Evolutionary conservation across 257 asterid genomes (phyloP).

Genomic region (Phtheirospermum japonicum): DNA sequence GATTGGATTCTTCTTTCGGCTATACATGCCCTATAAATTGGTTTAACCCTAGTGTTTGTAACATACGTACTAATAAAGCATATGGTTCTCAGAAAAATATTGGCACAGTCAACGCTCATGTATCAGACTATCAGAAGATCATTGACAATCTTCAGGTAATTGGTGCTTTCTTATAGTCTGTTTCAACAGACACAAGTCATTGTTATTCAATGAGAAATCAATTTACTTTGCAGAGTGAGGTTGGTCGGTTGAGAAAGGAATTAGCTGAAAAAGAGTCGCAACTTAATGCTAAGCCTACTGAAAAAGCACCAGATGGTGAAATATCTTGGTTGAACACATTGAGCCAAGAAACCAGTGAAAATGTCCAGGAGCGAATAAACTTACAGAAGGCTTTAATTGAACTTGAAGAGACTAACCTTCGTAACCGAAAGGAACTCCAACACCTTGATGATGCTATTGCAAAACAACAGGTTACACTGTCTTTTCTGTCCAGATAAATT

Average conservation of each 20-base stretch:
- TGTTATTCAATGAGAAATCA: slow-evolving; percentile 23
- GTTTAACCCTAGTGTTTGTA: slow-evolving; percentile 18
- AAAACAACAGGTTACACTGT: slow-evolving; percentile 67
- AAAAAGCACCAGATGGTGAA: slow-evolving; percentile 65
- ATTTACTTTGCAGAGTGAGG: slow-evolving; percentile 65
- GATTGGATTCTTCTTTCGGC: background rate
- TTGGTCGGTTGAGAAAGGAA: slow-evolving; percentile 71
- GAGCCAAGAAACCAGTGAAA: slow-evolving; percentile 94
- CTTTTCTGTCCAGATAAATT: slow-evolving; percentile 15
- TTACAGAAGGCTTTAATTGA: slow-evolving; percentile 89
- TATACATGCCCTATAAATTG: slow-evolving; percentile 5
- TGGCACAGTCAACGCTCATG: slow-evolving; percentile 73
- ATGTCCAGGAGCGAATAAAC: slow-evolving; percentile 92
- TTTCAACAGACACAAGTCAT: slow-evolving; percentile 19
- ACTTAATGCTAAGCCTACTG: slow-evolving; percentile 72
- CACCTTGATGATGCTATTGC: slow-evolving; percentile 84
- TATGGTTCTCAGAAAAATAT: slow-evolving; percentile 70
- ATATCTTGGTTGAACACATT: slow-evolving; percentile 61
- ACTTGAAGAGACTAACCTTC: slow-evolving; percentile 87
- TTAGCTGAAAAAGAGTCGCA: slow-evolving; percentile 85
- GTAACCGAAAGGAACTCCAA: slow-evolving; percentile 82
- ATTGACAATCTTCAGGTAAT: slow-evolving; percentile 89
- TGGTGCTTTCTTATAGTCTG: slow-evolving; percentile 17
- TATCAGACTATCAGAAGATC: slow-evolving; percentile 92
- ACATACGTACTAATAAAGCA: slow-evolving; percentile 27